Percentiles rank a stretch among this genome's conserved stretches.
These are phyloP conservation scores for Cryptosporidium parvum DNA, from an alignment of 169 alveolate genomes.

Conservation along the genomic window DNA sequence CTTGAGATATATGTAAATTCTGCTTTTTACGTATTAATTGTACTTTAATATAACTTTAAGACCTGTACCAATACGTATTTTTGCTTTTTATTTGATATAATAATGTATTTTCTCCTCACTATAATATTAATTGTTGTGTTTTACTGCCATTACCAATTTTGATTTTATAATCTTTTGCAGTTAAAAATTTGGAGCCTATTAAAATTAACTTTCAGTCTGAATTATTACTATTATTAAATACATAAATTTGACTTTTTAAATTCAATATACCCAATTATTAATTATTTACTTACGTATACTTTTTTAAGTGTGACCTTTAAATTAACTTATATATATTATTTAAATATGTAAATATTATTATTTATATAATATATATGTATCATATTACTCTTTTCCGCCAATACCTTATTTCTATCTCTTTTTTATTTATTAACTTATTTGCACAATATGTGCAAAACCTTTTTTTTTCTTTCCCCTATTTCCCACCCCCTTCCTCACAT, in stretches of 20 bases:
- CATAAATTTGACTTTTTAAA: background rate
- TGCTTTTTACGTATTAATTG: background rate
- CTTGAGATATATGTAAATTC: background rate
- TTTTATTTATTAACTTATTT: background rate
- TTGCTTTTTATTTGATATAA: background rate
- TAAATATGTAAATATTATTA: no score
- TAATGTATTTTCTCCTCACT: background rate
- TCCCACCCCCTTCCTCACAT: background rate
- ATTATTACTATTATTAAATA: background rate
- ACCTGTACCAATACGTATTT: background rate
- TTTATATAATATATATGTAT: no score
- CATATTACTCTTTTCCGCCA: conserved; percentile 1
- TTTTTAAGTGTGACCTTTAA: background rate
- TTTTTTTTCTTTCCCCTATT: background rate
- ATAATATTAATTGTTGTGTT: background rate
- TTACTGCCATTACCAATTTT: background rate
- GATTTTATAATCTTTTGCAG: background rate
- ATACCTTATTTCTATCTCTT: background rate
- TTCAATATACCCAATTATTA: background rate
- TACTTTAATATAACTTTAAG: background rate
- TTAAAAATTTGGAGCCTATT: background rate
- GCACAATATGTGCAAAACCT: conserved; percentile 17
- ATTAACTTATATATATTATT: no score
- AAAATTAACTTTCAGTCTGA: background rate
- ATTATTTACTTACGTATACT: conserved; percentile 1